These are phyloP conservation scores for Wickerhamiella lipophila DNA, from an alignment of 805 yeast genomes.

Conservation along the genomic window DNA sequence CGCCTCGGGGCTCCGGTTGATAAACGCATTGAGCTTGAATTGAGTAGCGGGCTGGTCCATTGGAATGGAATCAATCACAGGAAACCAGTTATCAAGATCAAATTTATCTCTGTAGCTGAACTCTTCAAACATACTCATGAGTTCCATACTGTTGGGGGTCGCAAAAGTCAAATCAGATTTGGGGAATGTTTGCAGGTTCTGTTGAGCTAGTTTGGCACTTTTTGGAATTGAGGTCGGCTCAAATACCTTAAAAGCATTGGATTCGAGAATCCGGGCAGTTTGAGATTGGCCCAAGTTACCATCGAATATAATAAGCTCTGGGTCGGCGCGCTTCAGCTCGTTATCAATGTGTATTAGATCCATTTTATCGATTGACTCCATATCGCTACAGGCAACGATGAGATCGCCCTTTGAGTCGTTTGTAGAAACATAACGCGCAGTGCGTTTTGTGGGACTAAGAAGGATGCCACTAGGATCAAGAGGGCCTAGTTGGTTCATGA, in stretches of 20 bases:
- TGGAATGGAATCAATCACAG: conserved; percentile 46
- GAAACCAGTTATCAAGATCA: conserved; percentile 62
- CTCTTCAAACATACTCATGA: conserved; percentile 40
- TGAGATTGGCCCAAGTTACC: conserved; percentile 46
- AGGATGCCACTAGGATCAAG: conserved; percentile 33
- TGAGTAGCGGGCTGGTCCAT: conserved; percentile 30
- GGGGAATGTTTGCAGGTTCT: conserved; percentile 36
- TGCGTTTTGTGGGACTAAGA: conserved; percentile 25
- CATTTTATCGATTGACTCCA: conserved; percentile 51
- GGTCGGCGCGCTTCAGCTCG: conserved; percentile 33
- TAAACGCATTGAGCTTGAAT: conserved; percentile 20
- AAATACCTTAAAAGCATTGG: conserved; percentile 29
- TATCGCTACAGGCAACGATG: conserved; percentile 70
- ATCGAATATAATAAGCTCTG: conserved; percentile 48
- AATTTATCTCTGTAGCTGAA: conserved; percentile 35
- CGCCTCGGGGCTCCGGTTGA: conserved; percentile 21
- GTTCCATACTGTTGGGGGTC: conserved; percentile 62
- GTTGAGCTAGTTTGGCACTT: conserved; percentile 37
- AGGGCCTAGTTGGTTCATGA: conserved; percentile 20
- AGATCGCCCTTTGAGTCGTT: conserved; percentile 53
- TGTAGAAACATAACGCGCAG: conserved; percentile 65
- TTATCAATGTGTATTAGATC: conserved; percentile 33
- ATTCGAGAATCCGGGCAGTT: conserved; percentile 29
- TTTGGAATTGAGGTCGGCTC: conserved; percentile 74
- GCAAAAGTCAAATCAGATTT: conserved; percentile 33